Evolutionary conservation across 371 early-diverging fungal species (phyloP).

Genomic region (Mortierella sp.): DNA sequence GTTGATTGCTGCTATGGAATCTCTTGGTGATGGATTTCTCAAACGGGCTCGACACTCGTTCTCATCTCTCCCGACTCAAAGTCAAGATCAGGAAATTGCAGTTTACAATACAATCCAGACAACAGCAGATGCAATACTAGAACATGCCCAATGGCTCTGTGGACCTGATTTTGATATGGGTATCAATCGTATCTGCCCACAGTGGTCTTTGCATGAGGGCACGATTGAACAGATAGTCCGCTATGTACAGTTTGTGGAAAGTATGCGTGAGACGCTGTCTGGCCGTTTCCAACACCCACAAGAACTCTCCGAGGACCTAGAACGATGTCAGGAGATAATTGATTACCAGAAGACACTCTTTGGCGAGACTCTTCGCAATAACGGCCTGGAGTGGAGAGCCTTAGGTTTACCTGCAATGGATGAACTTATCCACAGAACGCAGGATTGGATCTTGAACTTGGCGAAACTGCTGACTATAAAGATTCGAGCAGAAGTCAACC

Average conservation of each 20-base stretch:
- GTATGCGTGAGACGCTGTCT: constrained; percentile 45
- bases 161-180: constrained; percentile 52
- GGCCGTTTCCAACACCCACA: constrained; percentile 41
- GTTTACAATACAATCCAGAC: constrained; percentile 32
- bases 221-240: constrained; percentile 46
- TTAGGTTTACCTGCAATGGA: constrained; percentile 49
- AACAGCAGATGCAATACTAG: constrained; percentile 32
- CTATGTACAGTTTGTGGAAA: constrained; percentile 51
- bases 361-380: constrained; percentile 37
- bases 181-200: constrained; percentile 41
- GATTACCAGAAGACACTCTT: constrained; percentile 47
- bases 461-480: constrained; percentile 41
- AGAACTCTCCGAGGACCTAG: constrained; percentile 38
- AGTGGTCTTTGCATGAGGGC: constrained; percentile 31
- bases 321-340: constrained; percentile 43
- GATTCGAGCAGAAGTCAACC: constrained; percentile 37
- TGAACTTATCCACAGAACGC: constrained; percentile 32
- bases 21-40: constrained; percentile 6
- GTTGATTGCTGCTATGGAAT: constrained; percentile 13
- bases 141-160: constrained; percentile 46
- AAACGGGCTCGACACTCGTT: constrained; percentile 6
- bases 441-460: constrained; percentile 48
- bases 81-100: constrained; percentile 26
- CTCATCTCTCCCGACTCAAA: background rate
- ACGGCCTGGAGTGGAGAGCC: constrained; percentile 42